These are phyloP conservation scores for Pichia occidentalis DNA, from an alignment of 805 yeast species.

Conservation along the genomic window DNA sequence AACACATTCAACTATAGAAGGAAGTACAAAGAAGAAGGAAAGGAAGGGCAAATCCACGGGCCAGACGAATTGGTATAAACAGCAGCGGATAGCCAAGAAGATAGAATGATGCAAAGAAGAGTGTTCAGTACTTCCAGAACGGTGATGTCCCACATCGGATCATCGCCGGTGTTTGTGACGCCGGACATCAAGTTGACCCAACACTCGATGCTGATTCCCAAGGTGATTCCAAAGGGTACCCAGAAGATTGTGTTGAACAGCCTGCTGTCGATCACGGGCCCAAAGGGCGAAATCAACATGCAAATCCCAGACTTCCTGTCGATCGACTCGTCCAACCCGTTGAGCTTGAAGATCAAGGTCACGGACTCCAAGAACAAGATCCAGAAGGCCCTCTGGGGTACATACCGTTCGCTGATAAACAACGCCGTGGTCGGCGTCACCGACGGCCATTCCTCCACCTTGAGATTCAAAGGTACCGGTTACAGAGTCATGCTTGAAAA, in stretches of 20 bases:
- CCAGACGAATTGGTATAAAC: no score
- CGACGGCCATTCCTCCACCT: conserved; percentile 85
- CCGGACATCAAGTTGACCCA: conserved; percentile 49
- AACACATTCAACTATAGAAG: no score
- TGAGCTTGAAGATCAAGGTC: conserved; percentile 30
- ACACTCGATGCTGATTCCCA: conserved; percentile 48
- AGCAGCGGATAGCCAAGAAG: no score
- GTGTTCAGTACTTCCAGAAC: conserved; percentile 29
- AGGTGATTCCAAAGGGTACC: conserved; percentile 60
- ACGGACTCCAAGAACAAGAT: conserved; percentile 54
- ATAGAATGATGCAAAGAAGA: conserved; percentile 24
- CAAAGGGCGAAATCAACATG: conserved; percentile 60
- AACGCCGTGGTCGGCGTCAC: conserved; percentile 83
- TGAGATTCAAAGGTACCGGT: conserved; percentile 94
- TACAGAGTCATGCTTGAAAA: conserved; percentile 76
- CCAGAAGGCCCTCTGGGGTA: conserved; percentile 94
- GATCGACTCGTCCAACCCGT: conserved; percentile 30
- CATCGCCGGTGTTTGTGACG: conserved; percentile 64
- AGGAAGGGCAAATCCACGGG: no score
- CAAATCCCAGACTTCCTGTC: conserved; percentile 69
- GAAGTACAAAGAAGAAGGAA: no score
- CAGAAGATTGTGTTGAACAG: conserved; percentile 51
- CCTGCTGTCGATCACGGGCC: conserved; percentile 61
- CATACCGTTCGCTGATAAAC: conserved; percentile 69
- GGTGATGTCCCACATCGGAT: conserved; percentile 65